Percentiles rank a stretch among this genome's conserved stretches.
phyloP scores from a whole-genome alignment of 1,139 yeast species.

The Pichia sp. region DNA sequence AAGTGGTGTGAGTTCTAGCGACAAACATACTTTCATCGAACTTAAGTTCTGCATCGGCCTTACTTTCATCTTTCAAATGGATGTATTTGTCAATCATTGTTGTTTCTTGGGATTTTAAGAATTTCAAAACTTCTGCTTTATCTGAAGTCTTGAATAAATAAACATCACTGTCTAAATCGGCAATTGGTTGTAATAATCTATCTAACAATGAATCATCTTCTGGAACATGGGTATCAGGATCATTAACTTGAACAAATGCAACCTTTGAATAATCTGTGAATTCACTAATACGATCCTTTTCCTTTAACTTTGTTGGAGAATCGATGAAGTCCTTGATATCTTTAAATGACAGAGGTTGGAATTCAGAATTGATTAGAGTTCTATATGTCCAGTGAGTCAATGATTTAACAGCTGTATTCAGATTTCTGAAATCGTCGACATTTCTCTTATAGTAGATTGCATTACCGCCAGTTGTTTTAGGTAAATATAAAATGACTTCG shows the following conservation, averaged over 20 bases:
- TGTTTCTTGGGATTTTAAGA: slow-evolving; percentile 43
- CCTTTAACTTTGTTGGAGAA: slow-evolving; percentile 35
- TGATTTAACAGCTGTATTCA: slow-evolving; percentile 24
- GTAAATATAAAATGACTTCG: slow-evolving; percentile 38
- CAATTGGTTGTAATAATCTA: slow-evolving; percentile 55
- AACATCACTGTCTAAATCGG: slow-evolving; percentile 54
- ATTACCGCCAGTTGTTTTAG: slow-evolving; percentile 39
- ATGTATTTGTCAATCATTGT: slow-evolving; percentile 41
- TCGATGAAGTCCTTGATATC: slow-evolving; percentile 44
- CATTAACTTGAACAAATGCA: slow-evolving; percentile 55
- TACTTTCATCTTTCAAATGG: slow-evolving; percentile 14
- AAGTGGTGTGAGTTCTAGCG: slow-evolving; percentile 53
- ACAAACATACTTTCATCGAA: slow-evolving; percentile 46
- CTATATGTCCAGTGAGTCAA: slow-evolving; percentile 39
- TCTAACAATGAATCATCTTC: slow-evolving; percentile 66
- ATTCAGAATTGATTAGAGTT: slow-evolving; percentile 34
- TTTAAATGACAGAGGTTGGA: slow-evolving; percentile 38
- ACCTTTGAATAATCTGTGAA: slow-evolving; percentile 40
- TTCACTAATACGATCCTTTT: slow-evolving; percentile 22
- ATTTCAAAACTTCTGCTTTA: slow-evolving; percentile 37
- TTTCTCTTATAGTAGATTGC: slow-evolving; percentile 30
- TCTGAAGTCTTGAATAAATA: slow-evolving; percentile 53
- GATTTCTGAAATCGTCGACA: background rate
- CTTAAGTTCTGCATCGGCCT: slow-evolving; percentile 8
- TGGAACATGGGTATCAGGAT: slow-evolving; percentile 45